A percentile compares a stretch with the other conserved stretches of the same genome.
phyloP scores from a whole-genome alignment of 495 filamentous ascomycete genomes.

The Aspergillus sclerotioniger region DNA sequence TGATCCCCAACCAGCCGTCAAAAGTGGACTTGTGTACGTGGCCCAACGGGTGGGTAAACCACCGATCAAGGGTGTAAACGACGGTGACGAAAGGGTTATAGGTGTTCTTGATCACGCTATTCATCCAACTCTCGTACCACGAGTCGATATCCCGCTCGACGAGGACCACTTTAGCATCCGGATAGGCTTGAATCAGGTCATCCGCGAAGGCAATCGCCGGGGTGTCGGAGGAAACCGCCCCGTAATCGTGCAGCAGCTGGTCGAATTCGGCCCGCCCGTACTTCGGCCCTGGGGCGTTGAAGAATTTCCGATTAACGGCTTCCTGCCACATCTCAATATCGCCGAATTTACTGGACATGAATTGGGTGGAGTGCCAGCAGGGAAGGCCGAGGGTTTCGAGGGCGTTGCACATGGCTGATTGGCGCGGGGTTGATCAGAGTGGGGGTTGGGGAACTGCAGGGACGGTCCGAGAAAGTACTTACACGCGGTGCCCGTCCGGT shows the following conservation, averaged over 20 bases:
- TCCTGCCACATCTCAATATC: conserved; percentile 14
- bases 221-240: conserved; percentile 4
- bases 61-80: background rate
- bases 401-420: conserved; percentile 22
- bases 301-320: conserved; percentile 11
- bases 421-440: background rate
- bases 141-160: conserved; percentile 7
- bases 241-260: conserved; percentile 12
- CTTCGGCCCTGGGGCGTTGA: conserved; percentile 1
- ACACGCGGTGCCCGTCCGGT: conserved; percentile 13
- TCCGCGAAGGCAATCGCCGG: conserved; percentile 8
- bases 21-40: background rate
- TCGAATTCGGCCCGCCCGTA: conserved; percentile 15
- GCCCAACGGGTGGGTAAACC: background rate
- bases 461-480: background rate
- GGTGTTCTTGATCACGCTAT: conserved; percentile 7
- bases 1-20: background rate
- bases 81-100: background rate
- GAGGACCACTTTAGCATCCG: conserved; percentile 10
- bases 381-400: conserved; percentile 20
- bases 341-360: conserved; percentile 5
- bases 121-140: conserved; percentile 7
- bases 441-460: background rate
- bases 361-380: conserved; percentile 20
- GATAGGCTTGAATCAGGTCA: conserved; percentile 10